Evolutionary conservation across 2,329 filamentous ascomycete genomes (phyloP).

Genomic region (Biscogniauxia marginata): DNA sequence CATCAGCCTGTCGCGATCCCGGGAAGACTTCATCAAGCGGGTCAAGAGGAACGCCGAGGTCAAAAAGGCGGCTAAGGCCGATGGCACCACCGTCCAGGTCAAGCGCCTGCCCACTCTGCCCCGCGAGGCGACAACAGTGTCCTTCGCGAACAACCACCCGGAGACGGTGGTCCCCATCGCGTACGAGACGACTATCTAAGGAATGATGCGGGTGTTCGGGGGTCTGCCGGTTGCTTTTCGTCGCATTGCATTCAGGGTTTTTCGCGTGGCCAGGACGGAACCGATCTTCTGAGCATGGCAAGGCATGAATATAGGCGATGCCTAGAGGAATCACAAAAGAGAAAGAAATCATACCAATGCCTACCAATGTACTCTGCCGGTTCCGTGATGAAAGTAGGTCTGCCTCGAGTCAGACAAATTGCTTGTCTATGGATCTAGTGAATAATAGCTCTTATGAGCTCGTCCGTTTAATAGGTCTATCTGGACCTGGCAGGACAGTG

Average conservation of each 20-base stretch:
- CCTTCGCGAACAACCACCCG: conserved; percentile 76
- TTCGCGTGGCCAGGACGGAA: conserved; percentile 28
- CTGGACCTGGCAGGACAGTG: too few species aligned
- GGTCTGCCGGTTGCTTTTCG: conserved; percentile 33
- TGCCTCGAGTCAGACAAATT: too few species aligned
- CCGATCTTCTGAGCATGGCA: conserved; percentile 27
- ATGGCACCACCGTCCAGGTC: conserved; percentile 83
- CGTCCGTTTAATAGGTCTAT: too few species aligned
- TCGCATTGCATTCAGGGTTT: conserved; percentile 32
- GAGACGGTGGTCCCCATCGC: conserved; percentile 89
- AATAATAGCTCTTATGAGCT: too few species aligned
- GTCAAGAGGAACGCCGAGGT: conserved; percentile 95
- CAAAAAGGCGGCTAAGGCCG: conserved; percentile 89
- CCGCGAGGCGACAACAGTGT: conserved; percentile 77
- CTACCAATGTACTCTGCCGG: conserved; percentile 7
- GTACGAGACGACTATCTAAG: conserved; percentile 98
- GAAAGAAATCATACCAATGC: conserved; percentile 28
- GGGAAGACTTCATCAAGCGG: conserved; percentile 75
- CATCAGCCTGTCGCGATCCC: conserved; percentile 88
- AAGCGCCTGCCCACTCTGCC: conserved; percentile 86
- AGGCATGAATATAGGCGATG: conserved; percentile 26
- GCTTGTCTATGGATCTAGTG: too few species aligned
- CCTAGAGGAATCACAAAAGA: conserved; percentile 25
- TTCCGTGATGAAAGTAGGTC: conserved; percentile 1
- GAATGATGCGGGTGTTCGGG: conserved; percentile 18